These are phyloP conservation scores for Rhynchospora tenuis DNA, from an alignment of 176 grass and related monocot genomes.

Conservation along the genomic window DNA sequence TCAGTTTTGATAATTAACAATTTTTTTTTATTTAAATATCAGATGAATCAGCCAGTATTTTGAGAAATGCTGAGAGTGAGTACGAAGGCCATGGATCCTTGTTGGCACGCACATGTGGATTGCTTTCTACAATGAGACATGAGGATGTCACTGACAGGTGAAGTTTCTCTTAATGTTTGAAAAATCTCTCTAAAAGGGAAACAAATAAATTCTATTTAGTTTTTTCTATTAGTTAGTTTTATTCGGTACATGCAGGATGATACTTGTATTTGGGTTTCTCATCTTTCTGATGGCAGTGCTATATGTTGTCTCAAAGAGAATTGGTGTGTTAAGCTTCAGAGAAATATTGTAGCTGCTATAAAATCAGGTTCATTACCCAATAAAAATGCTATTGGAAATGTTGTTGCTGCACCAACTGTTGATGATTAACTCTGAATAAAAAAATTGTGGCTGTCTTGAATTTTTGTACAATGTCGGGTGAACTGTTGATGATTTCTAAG, in stretches of 20 bases:
- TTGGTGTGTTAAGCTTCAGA: constrained; percentile 64
- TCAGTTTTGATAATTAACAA: not conserved
- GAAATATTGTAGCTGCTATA: constrained; percentile 68
- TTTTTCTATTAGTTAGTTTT: not conserved
- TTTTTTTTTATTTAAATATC: constrained; percentile 10
- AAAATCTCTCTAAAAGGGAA: not conserved
- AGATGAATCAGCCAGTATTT: constrained; percentile 84
- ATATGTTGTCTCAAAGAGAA: constrained; percentile 62
- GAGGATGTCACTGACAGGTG: constrained; percentile 91
- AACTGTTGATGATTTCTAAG: not conserved
- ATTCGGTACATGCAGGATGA: constrained; percentile 45
- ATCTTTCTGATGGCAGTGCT: constrained; percentile 46
- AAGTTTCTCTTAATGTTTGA: not conserved
- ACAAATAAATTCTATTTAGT: not conserved
- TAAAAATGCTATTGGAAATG: constrained; percentile 34
- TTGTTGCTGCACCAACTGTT: constrained; percentile 19
- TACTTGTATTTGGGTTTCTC: constrained; percentile 55
- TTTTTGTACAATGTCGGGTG: not conserved
- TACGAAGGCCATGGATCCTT: constrained; percentile 87
- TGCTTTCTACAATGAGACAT: constrained; percentile 72
- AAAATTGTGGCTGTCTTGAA: not conserved
- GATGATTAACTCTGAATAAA: constrained; percentile 59
- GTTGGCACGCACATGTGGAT: constrained; percentile 51
- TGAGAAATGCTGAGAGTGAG: constrained; percentile 64
- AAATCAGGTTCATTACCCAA: constrained; percentile 55